Evolutionary conservation across 2,329 filamentous ascomycete genomes (phyloP), one percentile per base, ranked within the genome.

Genomic region (Pseudogymnoascus sp.): DNA sequence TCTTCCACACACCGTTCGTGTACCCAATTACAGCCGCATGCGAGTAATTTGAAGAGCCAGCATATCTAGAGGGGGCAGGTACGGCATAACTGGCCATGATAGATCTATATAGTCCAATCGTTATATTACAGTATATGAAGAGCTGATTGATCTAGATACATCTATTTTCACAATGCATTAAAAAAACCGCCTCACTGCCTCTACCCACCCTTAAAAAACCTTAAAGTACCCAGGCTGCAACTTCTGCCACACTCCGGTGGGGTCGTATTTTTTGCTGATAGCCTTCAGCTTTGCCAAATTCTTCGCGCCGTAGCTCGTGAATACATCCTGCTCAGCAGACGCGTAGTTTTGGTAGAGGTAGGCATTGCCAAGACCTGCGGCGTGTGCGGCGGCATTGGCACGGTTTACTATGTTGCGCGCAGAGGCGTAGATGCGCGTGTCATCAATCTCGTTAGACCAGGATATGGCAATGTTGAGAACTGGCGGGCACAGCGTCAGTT

Each of bases 271-370:
- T 58, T 61, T 63, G 7, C 62, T 62, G 1, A 71, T 58, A 11
- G 29, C 61, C 50, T 63, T 65, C 61, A 73, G 58, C 17, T 66
- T 71, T 11, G 66, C 63, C 40, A 74, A 60, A 58, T 74, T 75
- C 58, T 68, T 64, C 36, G 66, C 60, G 0, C 75, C 75, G 60
- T 76, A 77, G 3, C 71, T 64, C 11, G 62, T 21, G 13, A 77
- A 68, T 2, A 74, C 71, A 50, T 71, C 63, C 62, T 77, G 75
- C 17, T 68, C 68, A 9, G 62, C 44, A 11, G 71, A 67, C 2
- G 74, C 74, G 60, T 77, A 77, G 60, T 77, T 76, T 37, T 76
- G 66, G 63, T 76, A 77, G 24, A 80, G 62, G 35, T 71, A 78
- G 0, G 70, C 69, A 59, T 75, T 70, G 39, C 73, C 67, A 0